Base-by-base conservation (phyloP, 768 basidiomycete genomes). In the Podaxis sp. region DNA sequence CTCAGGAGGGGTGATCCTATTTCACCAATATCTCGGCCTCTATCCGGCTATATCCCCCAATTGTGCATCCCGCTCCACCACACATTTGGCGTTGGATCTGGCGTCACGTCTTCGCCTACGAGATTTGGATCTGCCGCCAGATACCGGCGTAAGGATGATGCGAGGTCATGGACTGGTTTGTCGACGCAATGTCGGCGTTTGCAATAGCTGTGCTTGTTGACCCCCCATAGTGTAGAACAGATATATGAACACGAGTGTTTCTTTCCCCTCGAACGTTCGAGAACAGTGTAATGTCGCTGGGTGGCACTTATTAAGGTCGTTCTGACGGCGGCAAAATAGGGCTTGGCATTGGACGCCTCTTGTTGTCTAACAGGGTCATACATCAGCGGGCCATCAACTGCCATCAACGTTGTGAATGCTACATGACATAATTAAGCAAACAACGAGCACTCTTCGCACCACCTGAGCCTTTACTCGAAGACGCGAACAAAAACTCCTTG, bases 341-440 rank as follows among this genome's bases (percentile, higher is more conserved):
- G 30, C 30, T 33, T 10, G 10, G 30, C 30, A 33, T 33, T 33
- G 30, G 30, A 33, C 30, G 10, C 30, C 30, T 33, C 30, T 33
- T 33, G 30, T 33, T 33, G 30, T 33, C 30, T 33, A 33, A 33
- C 30, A 33, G 28, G 28, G 28, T 33, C 30, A 26, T 12, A 26
- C 11, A 24, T 41, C 11, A 22, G 12, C 46, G 33, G 30, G 49
- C 11, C 12, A 52, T 24, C 33, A 26, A 38, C 2, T n/a, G 49
- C 11, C 12, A 52, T 24, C 33, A 26, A 38, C 2, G 24, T 51
- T 60, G 51, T 52, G 50, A n/a, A 44, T 41, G 26, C 52, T 48
- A 44, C 38, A 49, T 62, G 33, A 50, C 61, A 22, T 30, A 38
- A 62, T 62, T 46, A 53, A 54, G 61, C 51, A 61, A 41, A 13